These are phyloP conservation scores for Chenopodium suecicum DNA, from an alignment of 148 eudicot genomes.

Conservation along the genomic window DNA sequence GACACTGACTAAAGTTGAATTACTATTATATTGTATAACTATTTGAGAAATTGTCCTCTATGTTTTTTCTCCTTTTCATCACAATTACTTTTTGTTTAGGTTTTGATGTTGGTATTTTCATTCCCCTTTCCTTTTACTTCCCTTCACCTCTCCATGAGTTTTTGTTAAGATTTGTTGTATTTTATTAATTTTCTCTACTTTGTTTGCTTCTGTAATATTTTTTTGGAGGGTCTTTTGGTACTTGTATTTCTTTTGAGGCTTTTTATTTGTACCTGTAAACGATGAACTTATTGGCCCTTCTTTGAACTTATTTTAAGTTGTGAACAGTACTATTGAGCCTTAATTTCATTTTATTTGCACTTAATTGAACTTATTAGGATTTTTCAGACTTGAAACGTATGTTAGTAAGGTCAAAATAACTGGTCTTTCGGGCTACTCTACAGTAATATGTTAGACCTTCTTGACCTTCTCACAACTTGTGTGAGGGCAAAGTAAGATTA, in stretches of 20 bases:
- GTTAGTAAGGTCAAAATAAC: background rate
- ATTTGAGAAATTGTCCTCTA: background rate
- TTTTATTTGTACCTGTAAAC: background rate
- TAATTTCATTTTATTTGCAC: too few relatives aligned
- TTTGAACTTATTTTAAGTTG: background rate
- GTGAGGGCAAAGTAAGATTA: background rate
- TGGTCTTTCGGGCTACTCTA: background rate
- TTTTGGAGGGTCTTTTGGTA: too few relatives aligned
- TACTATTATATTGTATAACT: too few relatives aligned
- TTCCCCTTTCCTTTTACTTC: too few relatives aligned
- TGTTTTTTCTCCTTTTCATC: too few relatives aligned
- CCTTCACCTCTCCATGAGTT: too few relatives aligned
- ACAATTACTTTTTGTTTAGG: too few relatives aligned
- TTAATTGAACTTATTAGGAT: too few relatives aligned
- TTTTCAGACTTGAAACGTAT: background rate
- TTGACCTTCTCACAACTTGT: background rate
- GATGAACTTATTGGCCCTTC: background rate
- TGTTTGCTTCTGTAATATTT: too few relatives aligned
- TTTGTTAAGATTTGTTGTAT: too few relatives aligned
- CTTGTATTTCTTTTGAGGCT: background rate
- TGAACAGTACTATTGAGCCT: background rate
- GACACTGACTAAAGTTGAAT: background rate
- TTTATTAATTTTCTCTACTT: too few relatives aligned
- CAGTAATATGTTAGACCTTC: background rate
- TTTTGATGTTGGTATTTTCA: too few relatives aligned